These are phyloP conservation scores for Pulveroboletus frians DNA, from an alignment of 768 basidiomycete species.

Conservation along the genomic window DNA sequence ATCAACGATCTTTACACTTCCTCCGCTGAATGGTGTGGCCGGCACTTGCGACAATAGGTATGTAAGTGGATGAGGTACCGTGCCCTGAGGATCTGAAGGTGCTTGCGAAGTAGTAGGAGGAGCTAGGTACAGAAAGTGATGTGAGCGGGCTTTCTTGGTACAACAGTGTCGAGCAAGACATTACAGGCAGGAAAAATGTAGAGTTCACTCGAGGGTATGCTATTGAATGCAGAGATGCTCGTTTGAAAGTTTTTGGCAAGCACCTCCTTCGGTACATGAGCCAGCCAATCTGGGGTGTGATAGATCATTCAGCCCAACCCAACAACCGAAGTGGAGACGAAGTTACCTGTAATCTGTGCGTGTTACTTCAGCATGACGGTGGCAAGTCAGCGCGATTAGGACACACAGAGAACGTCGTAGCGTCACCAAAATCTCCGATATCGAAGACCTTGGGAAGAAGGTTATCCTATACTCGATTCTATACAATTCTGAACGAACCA, in stretches of 20 bases:
- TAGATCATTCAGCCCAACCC: background rate
- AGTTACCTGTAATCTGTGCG: conserved; percentile 10
- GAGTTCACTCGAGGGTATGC: too few relatives aligned
- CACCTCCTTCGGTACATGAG: conserved; percentile 50
- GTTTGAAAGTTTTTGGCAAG: conserved; percentile 58
- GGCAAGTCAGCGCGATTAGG: background rate
- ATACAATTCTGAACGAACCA: conserved; percentile 19
- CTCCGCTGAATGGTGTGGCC: conserved; percentile 36
- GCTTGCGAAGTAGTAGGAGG: too few relatives aligned
- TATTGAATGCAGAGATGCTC: background rate
- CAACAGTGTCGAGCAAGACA: too few relatives aligned
- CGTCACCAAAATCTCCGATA: conserved; percentile 34
- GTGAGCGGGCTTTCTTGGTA: too few relatives aligned
- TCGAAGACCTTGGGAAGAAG: conserved; percentile 27
- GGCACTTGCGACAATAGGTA: conserved; percentile 40
- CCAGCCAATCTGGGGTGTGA: conserved; percentile 51
- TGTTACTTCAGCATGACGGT: background rate
- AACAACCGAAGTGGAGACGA: conserved; percentile 17
- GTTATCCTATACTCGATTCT: background rate
- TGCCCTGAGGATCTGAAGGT: too few relatives aligned
- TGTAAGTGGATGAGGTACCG: too few relatives aligned
- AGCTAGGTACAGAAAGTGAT: too few relatives aligned
- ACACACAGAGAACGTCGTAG: conserved; percentile 38
- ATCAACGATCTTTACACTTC: conserved; percentile 54
- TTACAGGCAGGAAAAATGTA: too few relatives aligned